A percentile compares a stretch with the other conserved stretches of the same genome.
Evolutionary conservation across 495 filamentous ascomycete species (phyloP).

Genomic region (Hypoxylon crocopeplum): DNA sequence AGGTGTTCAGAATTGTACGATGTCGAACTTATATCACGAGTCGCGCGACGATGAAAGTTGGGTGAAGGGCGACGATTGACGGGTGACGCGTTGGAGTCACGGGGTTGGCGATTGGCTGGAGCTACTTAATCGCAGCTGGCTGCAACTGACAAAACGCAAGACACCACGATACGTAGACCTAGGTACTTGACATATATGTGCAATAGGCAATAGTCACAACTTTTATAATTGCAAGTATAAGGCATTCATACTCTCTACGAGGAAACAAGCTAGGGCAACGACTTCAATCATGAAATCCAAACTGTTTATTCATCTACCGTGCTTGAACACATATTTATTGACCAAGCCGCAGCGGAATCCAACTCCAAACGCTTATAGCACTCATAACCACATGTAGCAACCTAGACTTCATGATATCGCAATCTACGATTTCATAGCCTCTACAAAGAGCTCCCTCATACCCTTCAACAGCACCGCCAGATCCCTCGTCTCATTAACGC

Average conservation of each 20-base stretch:
- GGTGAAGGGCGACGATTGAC: background rate
- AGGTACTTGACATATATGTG: no score
- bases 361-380: constrained; percentile 10
- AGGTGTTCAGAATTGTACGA: background rate
- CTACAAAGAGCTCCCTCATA: constrained; percentile 87
- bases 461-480: constrained; percentile 83
- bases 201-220: no score
- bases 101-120: background rate
- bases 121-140: constrained; percentile 15
- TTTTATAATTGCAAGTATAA: no score
- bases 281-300: background rate
- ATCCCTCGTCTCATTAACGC: constrained; percentile 83
- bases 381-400: background rate
- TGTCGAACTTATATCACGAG: background rate
- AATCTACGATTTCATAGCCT: constrained; percentile 60
- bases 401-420: background rate
- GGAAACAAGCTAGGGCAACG: background rate
- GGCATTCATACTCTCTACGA: background rate
- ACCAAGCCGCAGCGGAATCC: constrained; percentile 2
- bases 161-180: no score
- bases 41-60: no score
- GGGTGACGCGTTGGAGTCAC: background rate
- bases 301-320: background rate
- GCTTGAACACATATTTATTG: background rate
- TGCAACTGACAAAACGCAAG: constrained; percentile 23